Base-by-base conservation (phyloP, 2,329 filamentous ascomycete species). In the Zasmidium angulare region DNA sequence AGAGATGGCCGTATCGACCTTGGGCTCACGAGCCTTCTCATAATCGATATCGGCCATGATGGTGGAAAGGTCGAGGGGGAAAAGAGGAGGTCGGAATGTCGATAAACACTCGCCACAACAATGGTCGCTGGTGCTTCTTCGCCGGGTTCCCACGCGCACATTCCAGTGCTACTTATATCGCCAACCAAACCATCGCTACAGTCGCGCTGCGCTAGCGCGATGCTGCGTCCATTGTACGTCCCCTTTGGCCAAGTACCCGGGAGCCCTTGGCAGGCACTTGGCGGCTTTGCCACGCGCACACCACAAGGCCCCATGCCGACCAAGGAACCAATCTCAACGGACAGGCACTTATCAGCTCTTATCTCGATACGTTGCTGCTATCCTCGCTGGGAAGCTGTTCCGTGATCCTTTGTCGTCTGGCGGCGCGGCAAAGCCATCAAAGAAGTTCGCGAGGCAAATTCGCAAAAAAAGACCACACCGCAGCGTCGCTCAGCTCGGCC, bases 21-120 rank as follows among this genome's bases (percentile, higher is more conserved):
- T 56, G 29, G 54, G 55, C 29, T 48, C 49, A 22, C 55, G 51
- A 26, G 59, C 59, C 62, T 66, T 66, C 40, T 66, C 64, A 56
- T 50, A 50, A 26, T 66, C 63, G 22, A 58, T 56, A 29, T 53
- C 54, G 19, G 55, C 31, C 54, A 56, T 60, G 50, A 53, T 29
- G 36, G 11, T 43, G 36, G 36, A 17, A 17, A 43, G 22, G 56
- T 50, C 46, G 48, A 50, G 24, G 53, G 48, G 22, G 22, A 23
- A 53, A 40, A 12, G 36, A 14, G 36, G 36, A 14, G 36, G 43
- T 23, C 26, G 49, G 21, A 7, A 51, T 22, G 31, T 3, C 4
- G 26, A 29, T 17, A 21, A 40, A 31, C 21, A 47, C 47, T 50
- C 50, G 29, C 36, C 24, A 53, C 26, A 29, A 52, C 23, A 36